These are phyloP conservation scores for Megacollybia marginata DNA, from an alignment of 768 basidiomycete genomes.

Conservation along the genomic window DNA sequence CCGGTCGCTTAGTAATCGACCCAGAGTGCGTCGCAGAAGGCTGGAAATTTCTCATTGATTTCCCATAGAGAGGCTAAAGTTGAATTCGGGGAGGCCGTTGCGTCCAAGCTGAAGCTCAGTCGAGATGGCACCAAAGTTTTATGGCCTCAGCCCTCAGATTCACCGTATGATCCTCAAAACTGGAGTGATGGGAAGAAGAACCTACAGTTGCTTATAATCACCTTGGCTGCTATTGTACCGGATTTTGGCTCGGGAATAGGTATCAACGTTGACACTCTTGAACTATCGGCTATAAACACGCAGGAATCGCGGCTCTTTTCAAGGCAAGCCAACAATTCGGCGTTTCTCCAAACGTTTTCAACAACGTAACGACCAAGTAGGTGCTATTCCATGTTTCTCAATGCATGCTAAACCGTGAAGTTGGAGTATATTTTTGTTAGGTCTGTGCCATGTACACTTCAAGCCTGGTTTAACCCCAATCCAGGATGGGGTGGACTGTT, in stretches of 20 bases:
- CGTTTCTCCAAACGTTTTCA: conserved; percentile 50
- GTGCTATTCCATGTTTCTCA: conserved; percentile 5
- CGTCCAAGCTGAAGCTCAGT: conserved; percentile 49
- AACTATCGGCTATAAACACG: neutral
- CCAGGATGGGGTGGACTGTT: conserved; percentile 53
- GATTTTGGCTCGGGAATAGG: conserved; percentile 65
- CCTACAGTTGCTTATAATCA: conserved; percentile 51
- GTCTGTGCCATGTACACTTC: conserved; percentile 17
- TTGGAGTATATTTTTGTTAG: conserved; percentile 61
- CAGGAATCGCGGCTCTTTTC: conserved; percentile 58
- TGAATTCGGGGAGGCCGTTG: conserved; percentile 52
- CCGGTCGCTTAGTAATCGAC: conserved; percentile 56
- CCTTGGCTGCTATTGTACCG: conserved; percentile 57
- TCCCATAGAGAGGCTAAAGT: conserved; percentile 39
- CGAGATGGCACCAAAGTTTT: conserved; percentile 51
- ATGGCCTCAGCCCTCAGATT: conserved; percentile 63
- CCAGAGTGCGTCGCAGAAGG: conserved; percentile 35
- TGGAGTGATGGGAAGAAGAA: conserved; percentile 50
- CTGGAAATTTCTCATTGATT: neutral
- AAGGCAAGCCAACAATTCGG: conserved; percentile 39
- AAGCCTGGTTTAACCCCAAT: neutral
- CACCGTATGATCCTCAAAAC: conserved; percentile 14
- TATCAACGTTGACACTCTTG: conserved; percentile 11
- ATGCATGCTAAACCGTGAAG: conserved; percentile 19
- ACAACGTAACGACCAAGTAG: conserved; percentile 53